Percentiles rank a stretch among this genome's conserved stretches.
These are phyloP conservation scores for Xylariaceae sp. DNA, from an alignment of 2,329 filamentous ascomycete species.

Conservation along the genomic window DNA sequence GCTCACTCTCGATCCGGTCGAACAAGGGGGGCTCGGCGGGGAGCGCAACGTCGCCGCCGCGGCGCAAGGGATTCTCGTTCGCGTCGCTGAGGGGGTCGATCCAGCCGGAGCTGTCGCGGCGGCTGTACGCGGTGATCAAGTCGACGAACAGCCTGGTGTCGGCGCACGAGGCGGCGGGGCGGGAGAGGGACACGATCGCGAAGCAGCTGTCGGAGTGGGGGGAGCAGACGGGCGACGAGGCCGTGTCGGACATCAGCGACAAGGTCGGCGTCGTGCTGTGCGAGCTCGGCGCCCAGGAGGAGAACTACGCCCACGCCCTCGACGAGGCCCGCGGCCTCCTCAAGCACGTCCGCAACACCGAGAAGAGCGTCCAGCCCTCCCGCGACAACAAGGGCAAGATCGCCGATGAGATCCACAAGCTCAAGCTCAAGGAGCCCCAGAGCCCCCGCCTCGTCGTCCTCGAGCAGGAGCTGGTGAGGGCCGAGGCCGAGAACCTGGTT, in stretches of 20 bases:
- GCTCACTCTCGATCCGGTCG: slow-evolving; percentile 38
- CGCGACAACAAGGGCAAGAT: slow-evolving; percentile 87
- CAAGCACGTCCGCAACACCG: slow-evolving; percentile 94
- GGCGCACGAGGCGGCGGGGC: slow-evolving; percentile 81
- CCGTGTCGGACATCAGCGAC: slow-evolving; percentile 87
- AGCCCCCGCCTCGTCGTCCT: slow-evolving; percentile 79
- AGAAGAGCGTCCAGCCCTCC: slow-evolving; percentile 91
- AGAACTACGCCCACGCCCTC: slow-evolving; percentile 79
- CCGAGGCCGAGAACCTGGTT: slow-evolving; percentile 93
- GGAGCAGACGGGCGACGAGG: slow-evolving; percentile 85
- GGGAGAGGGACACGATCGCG: slow-evolving; percentile 82
- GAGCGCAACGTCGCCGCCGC: slow-evolving; percentile 37
- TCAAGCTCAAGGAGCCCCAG: slow-evolving; percentile 90
- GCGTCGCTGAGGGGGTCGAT: slow-evolving; percentile 80
- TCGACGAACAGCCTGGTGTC: slow-evolving; percentile 86
- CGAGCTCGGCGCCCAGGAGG: slow-evolving; percentile 94
- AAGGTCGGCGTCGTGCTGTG: slow-evolving; percentile 92
- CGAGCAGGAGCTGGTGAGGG: slow-evolving; percentile 94
- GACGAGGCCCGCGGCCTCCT: slow-evolving; percentile 82
- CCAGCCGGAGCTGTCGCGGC: slow-evolving; percentile 87
- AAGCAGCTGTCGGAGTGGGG: slow-evolving; percentile 96
- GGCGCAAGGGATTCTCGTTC: slow-evolving; percentile 78
- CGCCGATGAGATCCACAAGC: slow-evolving; percentile 84
- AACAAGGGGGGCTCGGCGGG: slow-evolving; percentile 45
- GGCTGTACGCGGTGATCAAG: slow-evolving; percentile 91